A percentile compares a stretch with the other conserved stretches of the same genome.
These are phyloP conservation scores for Xylaria venustula DNA, from an alignment of 495 filamentous ascomycete genomes.

Conservation along the genomic window DNA sequence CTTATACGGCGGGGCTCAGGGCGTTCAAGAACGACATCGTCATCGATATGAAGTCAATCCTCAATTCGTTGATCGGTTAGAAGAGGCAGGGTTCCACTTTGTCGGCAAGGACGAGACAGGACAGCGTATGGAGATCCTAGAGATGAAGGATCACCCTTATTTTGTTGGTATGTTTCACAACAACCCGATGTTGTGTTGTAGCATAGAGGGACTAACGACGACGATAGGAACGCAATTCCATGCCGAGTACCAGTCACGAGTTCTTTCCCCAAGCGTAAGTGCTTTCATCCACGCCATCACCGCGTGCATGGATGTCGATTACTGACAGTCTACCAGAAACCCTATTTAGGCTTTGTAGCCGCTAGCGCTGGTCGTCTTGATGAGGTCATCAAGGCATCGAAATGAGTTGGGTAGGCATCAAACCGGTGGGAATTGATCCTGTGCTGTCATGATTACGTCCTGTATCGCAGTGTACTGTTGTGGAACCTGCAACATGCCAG, in stretches of 20 bases:
- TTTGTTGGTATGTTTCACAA: conserved; percentile 59
- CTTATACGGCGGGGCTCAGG: conserved; percentile 62
- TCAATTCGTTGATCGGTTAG: conserved; percentile 57
- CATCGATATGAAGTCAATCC: conserved; percentile 80
- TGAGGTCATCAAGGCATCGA: conserved; percentile 28
- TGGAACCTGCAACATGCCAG: neutral
- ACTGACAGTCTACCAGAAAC: conserved; percentile 1
- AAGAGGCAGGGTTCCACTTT: conserved; percentile 59
- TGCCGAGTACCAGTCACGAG: conserved; percentile 78
- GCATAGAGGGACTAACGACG: conserved; percentile 6
- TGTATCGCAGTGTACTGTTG: neutral
- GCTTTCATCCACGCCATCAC: neutral
- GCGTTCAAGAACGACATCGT: conserved; percentile 66
- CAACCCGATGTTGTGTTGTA: conserved; percentile 16
- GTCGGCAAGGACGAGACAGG: conserved; percentile 80
- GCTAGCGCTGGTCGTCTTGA: conserved; percentile 65
- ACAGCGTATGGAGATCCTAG: conserved; percentile 87
- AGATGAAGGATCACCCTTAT: conserved; percentile 85
- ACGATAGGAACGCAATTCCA: conserved; percentile 72
- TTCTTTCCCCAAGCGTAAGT: conserved; percentile 12
- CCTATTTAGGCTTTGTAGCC: conserved; percentile 85
- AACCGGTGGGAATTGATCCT: neutral
- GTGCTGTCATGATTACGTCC: neutral
- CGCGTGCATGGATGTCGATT: neutral
- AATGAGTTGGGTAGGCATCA: neutral